Conservation (phyloP, 2,329 filamentous ascomycete genomes). For the Mollisia scopiformis region DNA sequence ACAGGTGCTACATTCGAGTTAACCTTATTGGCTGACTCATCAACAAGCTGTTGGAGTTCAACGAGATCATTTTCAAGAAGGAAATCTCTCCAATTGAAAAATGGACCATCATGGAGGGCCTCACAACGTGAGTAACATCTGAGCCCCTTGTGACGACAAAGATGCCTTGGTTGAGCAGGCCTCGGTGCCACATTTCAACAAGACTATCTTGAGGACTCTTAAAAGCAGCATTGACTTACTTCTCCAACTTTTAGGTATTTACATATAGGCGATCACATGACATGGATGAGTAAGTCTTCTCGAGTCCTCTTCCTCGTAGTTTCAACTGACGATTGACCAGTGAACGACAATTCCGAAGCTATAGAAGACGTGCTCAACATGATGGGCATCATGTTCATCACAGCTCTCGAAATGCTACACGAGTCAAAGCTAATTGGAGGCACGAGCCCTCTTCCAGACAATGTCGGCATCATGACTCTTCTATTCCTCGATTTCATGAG, state of each 20-base stretch:
- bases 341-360: neutral
- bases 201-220: neutral
- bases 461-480: neutral
- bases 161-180: neutral
- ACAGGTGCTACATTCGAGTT: neutral
- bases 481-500: neutral
- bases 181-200: neutral
- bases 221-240: neutral
- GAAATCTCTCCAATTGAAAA: slow-evolving; percentile 17
- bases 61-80: slow-evolving; percentile 21
- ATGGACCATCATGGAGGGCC: slow-evolving; percentile 17
- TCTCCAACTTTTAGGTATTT: neutral
- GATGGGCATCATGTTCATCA: neutral
- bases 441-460: neutral
- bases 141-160: no score
- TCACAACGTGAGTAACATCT: neutral
- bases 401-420: neutral
- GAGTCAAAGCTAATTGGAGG: neutral
- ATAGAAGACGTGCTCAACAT: neutral
- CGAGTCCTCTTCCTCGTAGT: neutral
- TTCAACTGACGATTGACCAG: neutral
- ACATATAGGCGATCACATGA: neutral
- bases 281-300: slow-evolving; percentile 14
- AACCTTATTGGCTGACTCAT: neutral
- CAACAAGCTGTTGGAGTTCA: slow-evolving; percentile 16